phyloP scores from a whole-genome alignment of 495 filamentous ascomycete species.

The Penicillium manginii region DNA sequence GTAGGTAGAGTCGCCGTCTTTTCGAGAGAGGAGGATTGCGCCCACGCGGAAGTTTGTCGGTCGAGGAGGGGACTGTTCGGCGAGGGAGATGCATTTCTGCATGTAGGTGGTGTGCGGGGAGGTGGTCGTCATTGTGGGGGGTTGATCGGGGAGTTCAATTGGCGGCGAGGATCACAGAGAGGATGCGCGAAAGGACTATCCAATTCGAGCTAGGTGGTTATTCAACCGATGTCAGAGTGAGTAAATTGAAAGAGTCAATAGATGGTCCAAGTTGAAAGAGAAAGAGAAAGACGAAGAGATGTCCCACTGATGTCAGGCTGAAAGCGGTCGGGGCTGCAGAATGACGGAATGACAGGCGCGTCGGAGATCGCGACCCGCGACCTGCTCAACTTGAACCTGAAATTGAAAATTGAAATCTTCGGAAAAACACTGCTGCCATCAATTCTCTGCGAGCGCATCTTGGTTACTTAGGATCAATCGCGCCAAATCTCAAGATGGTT shows the following conservation, averaged over 20 bases:
- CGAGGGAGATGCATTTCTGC: slow-evolving; percentile 70
- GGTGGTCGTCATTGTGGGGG: slow-evolving; percentile 23
- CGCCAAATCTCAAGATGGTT: slow-evolving; percentile 16
- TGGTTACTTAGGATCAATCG: not conserved
- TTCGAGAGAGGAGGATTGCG: slow-evolving; percentile 70
- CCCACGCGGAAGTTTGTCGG: slow-evolving; percentile 94
- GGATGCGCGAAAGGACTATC: no score
- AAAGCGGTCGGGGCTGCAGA: slow-evolving; percentile 27
- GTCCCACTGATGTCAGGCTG: not conserved
- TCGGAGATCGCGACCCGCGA: slow-evolving; percentile 26
- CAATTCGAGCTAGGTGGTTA: no score
- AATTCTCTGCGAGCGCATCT: no score
- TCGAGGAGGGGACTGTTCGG: slow-evolving; percentile 76
- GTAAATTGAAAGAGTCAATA: not conserved
- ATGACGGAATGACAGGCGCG: slow-evolving; percentile 31
- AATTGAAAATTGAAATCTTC: no score
- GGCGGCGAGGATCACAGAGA: not conserved
- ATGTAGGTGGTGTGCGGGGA: slow-evolving; percentile 67
- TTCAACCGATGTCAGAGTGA: no score
- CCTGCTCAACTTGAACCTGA: no score
- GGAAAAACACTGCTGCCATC: no score
- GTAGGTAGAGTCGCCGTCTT: slow-evolving; percentile 32
- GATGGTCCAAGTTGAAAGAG: not conserved
- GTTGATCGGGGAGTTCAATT: not conserved
- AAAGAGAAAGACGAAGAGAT: no score